phyloP scores from a whole-genome alignment of 148 eudicot genomes.

The Camellia lanceoleosa region DNA sequence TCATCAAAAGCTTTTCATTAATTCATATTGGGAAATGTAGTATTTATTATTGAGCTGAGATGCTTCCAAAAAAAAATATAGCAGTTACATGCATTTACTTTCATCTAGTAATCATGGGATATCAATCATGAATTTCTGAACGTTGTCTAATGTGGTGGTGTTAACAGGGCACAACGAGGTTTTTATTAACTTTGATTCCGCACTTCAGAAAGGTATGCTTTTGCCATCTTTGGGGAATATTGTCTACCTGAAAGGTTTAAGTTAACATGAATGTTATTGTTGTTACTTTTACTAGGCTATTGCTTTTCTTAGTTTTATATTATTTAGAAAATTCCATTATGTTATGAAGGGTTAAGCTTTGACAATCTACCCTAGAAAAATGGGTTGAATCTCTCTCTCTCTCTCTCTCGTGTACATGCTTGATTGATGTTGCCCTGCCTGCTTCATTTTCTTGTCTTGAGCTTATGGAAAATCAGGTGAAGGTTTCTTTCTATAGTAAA shows the following conservation, averaged over 20 bases:
- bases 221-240: neutral
- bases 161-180: slow-evolving; percentile 71
- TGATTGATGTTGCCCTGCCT: neutral
- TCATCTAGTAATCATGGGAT: neutral
- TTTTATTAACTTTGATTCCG: slow-evolving; percentile 78
- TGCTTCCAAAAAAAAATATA: neutral
- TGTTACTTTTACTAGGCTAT: neutral
- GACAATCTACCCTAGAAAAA: neutral
- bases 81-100: neutral
- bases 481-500: neutral
- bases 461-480: neutral
- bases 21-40: neutral
- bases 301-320: neutral
- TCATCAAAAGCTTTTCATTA: neutral
- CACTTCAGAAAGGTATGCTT: slow-evolving; percentile 75
- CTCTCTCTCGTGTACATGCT: neutral
- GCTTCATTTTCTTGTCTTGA: neutral
- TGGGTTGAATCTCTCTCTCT: neutral
- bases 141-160: neutral
- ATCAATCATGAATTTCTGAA: slow-evolving; percentile 5
- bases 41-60: neutral
- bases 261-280: neutral
- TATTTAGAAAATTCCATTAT: neutral
- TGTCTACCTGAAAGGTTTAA: neutral
- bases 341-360: slow-evolving; percentile 1